Evolutionary conservation across 2,329 filamentous ascomycete species (phyloP).

Genomic region (Pseudohalonectria lignicola): DNA sequence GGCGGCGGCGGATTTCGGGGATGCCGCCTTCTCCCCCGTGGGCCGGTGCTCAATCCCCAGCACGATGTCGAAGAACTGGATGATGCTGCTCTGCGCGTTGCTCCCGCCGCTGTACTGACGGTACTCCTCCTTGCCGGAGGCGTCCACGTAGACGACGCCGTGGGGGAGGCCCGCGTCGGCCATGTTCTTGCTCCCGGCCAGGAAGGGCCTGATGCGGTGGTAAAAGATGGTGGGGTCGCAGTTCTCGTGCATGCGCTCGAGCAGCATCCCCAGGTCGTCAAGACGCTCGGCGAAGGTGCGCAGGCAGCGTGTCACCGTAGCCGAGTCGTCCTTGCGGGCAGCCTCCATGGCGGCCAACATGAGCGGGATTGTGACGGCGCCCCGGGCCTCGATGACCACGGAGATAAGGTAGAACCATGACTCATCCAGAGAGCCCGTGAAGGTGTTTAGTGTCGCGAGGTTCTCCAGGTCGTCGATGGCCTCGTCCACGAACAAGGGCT

Average conservation of each 20-base stretch:
- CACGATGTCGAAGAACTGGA: conserved; percentile 93
- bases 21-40: conserved; percentile 59
- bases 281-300: conserved; percentile 74
- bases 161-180: conserved; percentile 79
- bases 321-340: conserved; percentile 57
- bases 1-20: not conserved
- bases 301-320: conserved; percentile 67
- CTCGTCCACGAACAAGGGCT: conserved; percentile 77
- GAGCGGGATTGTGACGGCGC: conserved; percentile 73
- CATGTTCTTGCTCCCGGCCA: conserved; percentile 97
- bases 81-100: conserved; percentile 92
- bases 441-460: conserved; percentile 75
- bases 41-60: conserved; percentile 84
- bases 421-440: conserved; percentile 90
- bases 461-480: conserved; percentile 77
- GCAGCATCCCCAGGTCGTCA: conserved; percentile 68
- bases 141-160: conserved; percentile 81
- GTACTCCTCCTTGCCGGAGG: conserved; percentile 55
- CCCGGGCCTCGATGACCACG: conserved; percentile 88
- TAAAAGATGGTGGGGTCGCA: conserved; percentile 95
- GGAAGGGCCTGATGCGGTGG: conserved; percentile 86
- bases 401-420: conserved; percentile 98
- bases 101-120: conserved; percentile 87
- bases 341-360: conserved; percentile 84
- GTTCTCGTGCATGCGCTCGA: conserved; percentile 87